Conservation (phyloP, 176 grass and related monocot genomes). For the Ensete glaucum region DNA sequence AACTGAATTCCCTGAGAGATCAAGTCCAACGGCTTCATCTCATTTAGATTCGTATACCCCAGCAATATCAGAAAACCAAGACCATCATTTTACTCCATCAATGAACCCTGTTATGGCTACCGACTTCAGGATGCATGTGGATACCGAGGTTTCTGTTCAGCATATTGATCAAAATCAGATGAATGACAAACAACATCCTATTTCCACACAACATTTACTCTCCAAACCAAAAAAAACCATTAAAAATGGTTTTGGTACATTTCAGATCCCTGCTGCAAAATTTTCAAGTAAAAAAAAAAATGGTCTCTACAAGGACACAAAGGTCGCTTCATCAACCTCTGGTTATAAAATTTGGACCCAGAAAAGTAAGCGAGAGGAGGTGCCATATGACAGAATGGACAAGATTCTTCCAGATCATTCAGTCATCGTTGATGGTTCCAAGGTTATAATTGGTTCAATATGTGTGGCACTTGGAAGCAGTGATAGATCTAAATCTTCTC, state of each 20-base stretch:
- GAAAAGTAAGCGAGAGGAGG: conserved; percentile 34
- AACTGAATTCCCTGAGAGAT: neutral
- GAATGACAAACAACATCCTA: conserved; percentile 10
- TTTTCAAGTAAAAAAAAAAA: conserved; percentile 22
- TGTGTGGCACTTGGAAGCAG: conserved; percentile 46
- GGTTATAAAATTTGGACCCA: conserved; percentile 36
- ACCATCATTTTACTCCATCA: conserved; percentile 4
- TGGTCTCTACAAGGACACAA: conserved; percentile 34
- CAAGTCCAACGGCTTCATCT: conserved; percentile 32
- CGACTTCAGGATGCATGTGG: conserved; percentile 6
- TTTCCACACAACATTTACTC: neutral
- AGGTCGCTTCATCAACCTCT: conserved; percentile 1
- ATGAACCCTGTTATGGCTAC: conserved; percentile 11
- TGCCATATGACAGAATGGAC: conserved; percentile 18
- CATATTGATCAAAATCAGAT: conserved; percentile 18
- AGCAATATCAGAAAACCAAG: conserved; percentile 17
- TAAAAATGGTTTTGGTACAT: conserved; percentile 14
- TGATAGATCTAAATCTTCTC: neutral
- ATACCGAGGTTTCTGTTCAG: conserved; percentile 10
- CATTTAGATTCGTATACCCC: conserved; percentile 20
- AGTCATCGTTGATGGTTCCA: conserved; percentile 24
- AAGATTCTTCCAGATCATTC: conserved; percentile 18
- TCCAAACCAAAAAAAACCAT: conserved; percentile 19
- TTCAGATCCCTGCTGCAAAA: conserved; percentile 6
- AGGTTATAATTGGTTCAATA: conserved; percentile 82